Evolutionary conservation across 345 rosid species (phyloP), one percentile per base, ranked within the genome.

Genomic region (Isatis tinctoria): DNA sequence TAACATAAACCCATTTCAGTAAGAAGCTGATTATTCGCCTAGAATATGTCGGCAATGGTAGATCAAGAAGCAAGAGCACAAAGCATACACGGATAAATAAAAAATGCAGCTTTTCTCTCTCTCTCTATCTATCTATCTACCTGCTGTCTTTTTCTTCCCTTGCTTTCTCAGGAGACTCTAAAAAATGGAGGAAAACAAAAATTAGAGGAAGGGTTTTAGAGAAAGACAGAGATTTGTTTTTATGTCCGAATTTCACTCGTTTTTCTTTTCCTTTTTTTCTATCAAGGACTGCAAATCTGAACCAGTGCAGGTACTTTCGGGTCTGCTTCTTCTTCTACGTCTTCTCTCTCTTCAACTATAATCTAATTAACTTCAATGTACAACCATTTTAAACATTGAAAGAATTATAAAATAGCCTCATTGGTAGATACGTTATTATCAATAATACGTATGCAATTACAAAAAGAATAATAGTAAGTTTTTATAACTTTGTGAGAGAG

Each of bases 301-400:
- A 61, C 18, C 69, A 82, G 76, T 74, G 74, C 92, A 84, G 83
- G 68, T 58, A 77, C 78, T 83, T 75, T 79, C 84, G 83, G 82
- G 70, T 73, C 71, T 68, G 80, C 81, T 79, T 53, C 75, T 72
- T 54, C 71, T 70, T 70, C 76, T 54, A 47, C 79, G 63, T 70
- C 67, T 76, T 68, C 75, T 75, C 63, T 75, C 70, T 76, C 75
- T 52, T 48, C 70, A 69, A 62, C 75, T 53, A 76, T 70, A 69
- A 70, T 77, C 37, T 65, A 65, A 77, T 77, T 71, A 77, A 49
- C 33, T 69, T 61, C 54, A 48, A 60, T 36, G 47, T 35, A 67
- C 61, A 67, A 74, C 30, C 28, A 67, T 67, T 40, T 61, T 44
- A 13, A 26, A 37, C 65, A 33, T 33, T 18, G 11, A 9, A 32